phyloP scores from a whole-genome alignment of 805 yeast species.

The Isabelozyma rhagii region DNA sequence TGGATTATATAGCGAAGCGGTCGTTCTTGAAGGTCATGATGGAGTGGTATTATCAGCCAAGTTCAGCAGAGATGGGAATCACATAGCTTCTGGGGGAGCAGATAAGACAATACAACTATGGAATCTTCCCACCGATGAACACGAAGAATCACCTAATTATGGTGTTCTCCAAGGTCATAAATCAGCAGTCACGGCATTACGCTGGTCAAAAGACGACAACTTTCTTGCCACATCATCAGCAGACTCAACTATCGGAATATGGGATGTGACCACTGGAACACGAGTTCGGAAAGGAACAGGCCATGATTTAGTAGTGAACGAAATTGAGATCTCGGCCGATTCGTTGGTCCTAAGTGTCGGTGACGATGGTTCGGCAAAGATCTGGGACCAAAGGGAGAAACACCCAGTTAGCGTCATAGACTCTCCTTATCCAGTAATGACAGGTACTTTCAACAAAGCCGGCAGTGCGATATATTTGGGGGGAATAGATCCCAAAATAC shows the following conservation, averaged over 20 bases:
- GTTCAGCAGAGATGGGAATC: conserved; percentile 50
- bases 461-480: conserved; percentile 50
- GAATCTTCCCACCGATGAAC: conserved; percentile 32
- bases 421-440: conserved; percentile 57
- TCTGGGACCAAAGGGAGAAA: conserved; percentile 70
- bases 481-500: conserved; percentile 67
- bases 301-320: conserved; percentile 54
- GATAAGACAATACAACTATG: conserved; percentile 52
- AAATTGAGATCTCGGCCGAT: conserved; percentile 37
- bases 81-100: conserved; percentile 60
- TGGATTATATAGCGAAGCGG: conserved; percentile 21
- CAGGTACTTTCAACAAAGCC: conserved; percentile 34
- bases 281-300: conserved; percentile 53
- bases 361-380: conserved; percentile 58
- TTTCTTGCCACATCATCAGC: conserved; percentile 51
- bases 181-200: conserved; percentile 58
- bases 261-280: conserved; percentile 59
- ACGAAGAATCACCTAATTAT: conserved; percentile 30
- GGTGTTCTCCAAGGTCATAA: conserved; percentile 56
- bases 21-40: conserved; percentile 48
- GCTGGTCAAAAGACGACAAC: conserved; percentile 49
- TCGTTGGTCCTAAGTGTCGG: conserved; percentile 47
- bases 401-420: conserved; percentile 33
- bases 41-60: conserved; percentile 52
- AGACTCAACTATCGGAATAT: conserved; percentile 56